Base-by-base conservation (phyloP, 352 stramenopile species). In the Pythium dissimile region DNA sequence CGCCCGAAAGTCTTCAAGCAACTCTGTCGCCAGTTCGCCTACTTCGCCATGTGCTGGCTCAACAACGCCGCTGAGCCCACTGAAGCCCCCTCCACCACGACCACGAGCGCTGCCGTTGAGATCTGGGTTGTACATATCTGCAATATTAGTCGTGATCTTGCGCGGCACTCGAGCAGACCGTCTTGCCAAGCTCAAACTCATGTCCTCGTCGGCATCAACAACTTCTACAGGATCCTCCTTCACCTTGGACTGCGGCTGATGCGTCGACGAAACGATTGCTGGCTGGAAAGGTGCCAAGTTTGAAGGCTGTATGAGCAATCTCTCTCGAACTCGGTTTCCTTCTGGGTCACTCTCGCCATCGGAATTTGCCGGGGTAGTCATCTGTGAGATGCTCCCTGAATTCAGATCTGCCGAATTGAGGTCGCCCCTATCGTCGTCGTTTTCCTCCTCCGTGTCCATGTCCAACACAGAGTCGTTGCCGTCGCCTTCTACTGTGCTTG, bases 101-200 rank as follows among this genome's bases (percentile, higher is more conserved):
- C 47, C 47, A 46, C 58, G 51, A 60, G 47, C 28, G 51, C 34
- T 70, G 69, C 80, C 55, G n/a, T 66, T 62, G 18, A 86, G 65
- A 11, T 89, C 80, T 1, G 82, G 79, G 51, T 92, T 77, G 55
- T 92, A 92, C 70, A 89, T 74, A 55, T 89, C 82, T 0, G 66
- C 82, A 45, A 92, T 92, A 28, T 92, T 92, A 5, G 58, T 71
- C n/a, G 77, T 81, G 49, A 84, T 87, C 48, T 90, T 92, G 18
- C 79, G 83, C 32, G 83, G 75, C 15, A 92, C 80, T 35, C 83
- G 61, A 20, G 80, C 76, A 6, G 83, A 89, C 49, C 83, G 64
- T 53, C 80, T 21, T 8, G 58, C 64, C 54, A 59, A 60, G 20
- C 54, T 64, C 21, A 69, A 26, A 26, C 9, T 58, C 42, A 59